Base-by-base conservation (phyloP, 1,139 yeast species). In the Saccharomyces hybrid region DNA sequence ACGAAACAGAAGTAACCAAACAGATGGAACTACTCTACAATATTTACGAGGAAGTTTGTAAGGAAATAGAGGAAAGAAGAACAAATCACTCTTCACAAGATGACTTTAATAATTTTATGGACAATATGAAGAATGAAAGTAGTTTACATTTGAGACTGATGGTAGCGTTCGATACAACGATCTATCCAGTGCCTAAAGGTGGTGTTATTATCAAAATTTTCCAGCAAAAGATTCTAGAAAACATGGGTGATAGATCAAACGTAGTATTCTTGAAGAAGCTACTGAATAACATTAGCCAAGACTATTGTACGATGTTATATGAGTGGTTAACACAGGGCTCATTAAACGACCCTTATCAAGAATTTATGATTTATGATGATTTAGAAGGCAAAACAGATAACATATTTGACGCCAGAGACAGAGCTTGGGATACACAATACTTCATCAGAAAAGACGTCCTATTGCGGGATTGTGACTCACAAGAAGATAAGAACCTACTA, bases 341-440 rank as follows among this genome's bases (percentile, higher is more conserved):
- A 3, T 76, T 93, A 8, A 78, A 80, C 58, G 99, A 95, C 64
- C 90, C 89, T 0, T 83, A 82, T 64, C 83, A 84, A 49, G 99
- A 95, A 69, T 95, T 95, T 66, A 72, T 91, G 67, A 81, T 93
- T 11, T 78, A 82, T 9, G 69, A 73, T 47, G 71, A 69, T 4
- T 61, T 63, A 61, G 57, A 61, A 51, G 55, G 60, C 44, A 56
- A 68, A 63, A 55, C 72, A 69, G 56, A 58, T 8, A 47, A 65
- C 54, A 47, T 63, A 51, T 49, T 68, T 6, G 77, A 78, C 58
- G 75, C 76, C 51, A 77, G 83, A 56, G 96, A 90, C 61, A 83
- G 85, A 57, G 84, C 86, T 64, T 93, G 98, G 98, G 88, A 87
- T 55, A 88, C 88, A 57, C 81, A 89, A 55, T 93, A 81, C 67